Evolutionary conservation across 805 yeast genomes (phyloP), one percentile per base, ranked within the genome.

Genomic region (Monosporozyma servazzii): DNA sequence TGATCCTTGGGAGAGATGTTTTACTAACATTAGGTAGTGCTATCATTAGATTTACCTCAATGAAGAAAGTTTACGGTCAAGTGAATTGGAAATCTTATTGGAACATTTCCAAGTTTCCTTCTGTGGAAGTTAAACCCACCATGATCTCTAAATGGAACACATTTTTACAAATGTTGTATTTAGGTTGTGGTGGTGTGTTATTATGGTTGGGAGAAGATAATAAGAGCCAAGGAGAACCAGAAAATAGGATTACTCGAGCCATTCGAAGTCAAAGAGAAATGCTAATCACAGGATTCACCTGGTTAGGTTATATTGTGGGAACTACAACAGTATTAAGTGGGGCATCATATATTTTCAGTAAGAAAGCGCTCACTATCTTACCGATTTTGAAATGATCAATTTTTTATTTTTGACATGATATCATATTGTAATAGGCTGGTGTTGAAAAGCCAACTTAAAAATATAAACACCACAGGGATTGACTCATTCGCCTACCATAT

Each of bases 51-150:
- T 90, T 81, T 64, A 71, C 74, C 21, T 80, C 96, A 0, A 49
- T 67, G 59, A 56, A 52, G 33, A 48, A 49, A 23, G 53, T 50
- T 15, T 64, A 64, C 49, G 52, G 42, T 11, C 53, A 40, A 10
- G 54, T 58, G 59, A 86, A 96, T 0, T 74, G 87, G 55, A 57
- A 64, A 21, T 73, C 93, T 51, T 88, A 75, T 65, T 82, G 88
- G 76, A 95, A 93, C 66, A 77, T 91, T 40, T 59, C 63, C 44
- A 68, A 77, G 81, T 55, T 78, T 80, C 54, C 91, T 85, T 83
- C 89, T 23, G 96, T 88, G 0, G 88, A 86, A 52, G 96, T 95
- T 2, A 86, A 77, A 53, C 99, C 99, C 1, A 88, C 95, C 5
- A 71, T 75, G 39, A 80, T 95, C 23, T 88, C 96, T 11, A 91